Evolutionary conservation across 208 protist species (phyloP), one percentile per base, ranked within the genome.

Genomic region (Leishmania aethiopica): DNA sequence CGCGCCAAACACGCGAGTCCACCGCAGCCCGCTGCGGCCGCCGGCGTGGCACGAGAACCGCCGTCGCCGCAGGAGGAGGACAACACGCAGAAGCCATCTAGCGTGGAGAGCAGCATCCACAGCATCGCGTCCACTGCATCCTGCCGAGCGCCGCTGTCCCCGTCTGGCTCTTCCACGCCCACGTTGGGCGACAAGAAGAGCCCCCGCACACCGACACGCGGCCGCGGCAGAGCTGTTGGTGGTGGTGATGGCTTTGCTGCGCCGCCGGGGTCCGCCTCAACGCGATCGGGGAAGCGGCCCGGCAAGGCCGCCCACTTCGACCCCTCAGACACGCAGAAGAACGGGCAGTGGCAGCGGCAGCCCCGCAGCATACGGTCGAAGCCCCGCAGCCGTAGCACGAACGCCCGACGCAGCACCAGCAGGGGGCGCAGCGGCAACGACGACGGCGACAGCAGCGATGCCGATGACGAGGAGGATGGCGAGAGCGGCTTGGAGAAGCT

Each of bases 11-110:
- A 17, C 25, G 22, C 51, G 49, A 17, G n/a, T 22, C 73, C 2
- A 22, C 32, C 53, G 47, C 49, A 42, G 73, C 53, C 73, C n/a
- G 19, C 73, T 11, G 7, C 37, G 75, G 28, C 53, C 1, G 25
- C 55, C 22, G 35, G 25, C 3, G 19, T 37, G 49, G 53, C 40
- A 40, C 32, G 19, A 66, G 75, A 78, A 7, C 47, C 62, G 45
- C 77, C 0, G 42, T 86, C 83, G 3, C 83, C 74, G 55, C 62
- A 69, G 32, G 74, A 79, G 32, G 83, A 86, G 13, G 83, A 86
- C 10, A 71, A 51, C 73, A 86, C 83, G 47, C 83, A 86, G 55
- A 86, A 86, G 74, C 83, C 83, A 47, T 10, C 72, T 6, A 86
- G 78, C 60, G 25, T 70, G 3, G 78, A 82, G 22, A 55, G 74